Evolutionary conservation across 495 filamentous ascomycete genomes (phyloP), one percentile per base, ranked within the genome.

Genomic region (Tuber calosporum): DNA sequence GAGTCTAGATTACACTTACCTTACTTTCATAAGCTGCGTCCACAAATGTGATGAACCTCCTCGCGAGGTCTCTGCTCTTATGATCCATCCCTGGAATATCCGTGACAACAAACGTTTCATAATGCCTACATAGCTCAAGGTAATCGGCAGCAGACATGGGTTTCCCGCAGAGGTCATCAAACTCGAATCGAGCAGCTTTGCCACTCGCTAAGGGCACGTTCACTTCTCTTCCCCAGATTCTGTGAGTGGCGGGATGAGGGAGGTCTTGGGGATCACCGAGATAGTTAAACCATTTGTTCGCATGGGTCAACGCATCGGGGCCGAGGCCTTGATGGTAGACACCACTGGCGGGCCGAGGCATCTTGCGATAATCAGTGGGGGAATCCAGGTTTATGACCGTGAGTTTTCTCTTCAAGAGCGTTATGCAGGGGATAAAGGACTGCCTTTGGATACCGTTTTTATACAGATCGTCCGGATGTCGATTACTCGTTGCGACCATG

Each of bases 391-490:
- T 97, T 79, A 99, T 91, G 67, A 99, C 92, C 66, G 90, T 87
- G 38, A 99, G 87, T 9, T 89, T 87, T 70, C 85, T 87, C 79
- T 97, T 93, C 43, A 99, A 87, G 15, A 99, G 89, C 72, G 92
- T 91, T 82, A 99, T 99, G 78, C 93, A 96, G 3, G 95, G 95
- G 73, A 99, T 89, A 82, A 99, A 99, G 30, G 91, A 94, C 73
- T 93, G 88, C 73, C 95, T 91, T 85, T 99, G 95, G 79, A 99
- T 95, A 75, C 95, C 95, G 82, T 99, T 99, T 82, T 92, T 94
- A 86, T 99, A 99, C 42, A 99, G 87, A 75, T 99, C 93, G 80
- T 94, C 89, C 15, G 95, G 95, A 80, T 97, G 96, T 8, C 95
- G 88, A 84, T 99, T 99, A n/a, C 92, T 95, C 2, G 95, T 99